A percentile compares a stretch with the other conserved stretches of the same genome.
phyloP scores from a whole-genome alignment of 1,139 yeast species.

The Lizanozyma gosingica region DNA sequence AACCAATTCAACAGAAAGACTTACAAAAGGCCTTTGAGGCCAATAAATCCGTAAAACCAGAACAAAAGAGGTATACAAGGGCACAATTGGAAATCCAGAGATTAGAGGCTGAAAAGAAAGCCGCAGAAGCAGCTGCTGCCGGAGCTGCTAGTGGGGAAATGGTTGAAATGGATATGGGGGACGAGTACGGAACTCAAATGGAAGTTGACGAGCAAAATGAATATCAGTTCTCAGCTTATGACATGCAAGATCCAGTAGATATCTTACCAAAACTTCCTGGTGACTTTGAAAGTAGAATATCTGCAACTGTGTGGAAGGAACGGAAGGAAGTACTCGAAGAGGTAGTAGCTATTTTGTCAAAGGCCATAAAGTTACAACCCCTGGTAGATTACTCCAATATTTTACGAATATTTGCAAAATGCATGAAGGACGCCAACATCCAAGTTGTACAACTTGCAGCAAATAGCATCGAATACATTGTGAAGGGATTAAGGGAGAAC shows the following conservation, averaged over 20 bases:
- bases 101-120: constrained; percentile 4
- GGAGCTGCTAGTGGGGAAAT: constrained; percentile 1
- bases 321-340: constrained; percentile 81
- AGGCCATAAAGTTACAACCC: constrained; percentile 32
- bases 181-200: not conserved
- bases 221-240: constrained; percentile 14
- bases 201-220: not conserved
- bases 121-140: constrained; percentile 5
- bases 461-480: constrained; percentile 52
- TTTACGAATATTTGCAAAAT: constrained; percentile 52
- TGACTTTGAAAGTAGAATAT: constrained; percentile 45
- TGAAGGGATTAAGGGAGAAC: constrained; percentile 52
- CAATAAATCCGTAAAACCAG: constrained; percentile 34
- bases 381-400: constrained; percentile 54
- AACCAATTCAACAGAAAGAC: constrained; percentile 90
- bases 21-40: constrained; percentile 59
- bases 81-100: constrained; percentile 23
- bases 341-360: constrained; percentile 42
- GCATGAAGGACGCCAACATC: constrained; percentile 83
- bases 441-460: constrained; percentile 83
- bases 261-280: constrained; percentile 59
- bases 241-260: constrained; percentile 39
- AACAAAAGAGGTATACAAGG: constrained; percentile 49
- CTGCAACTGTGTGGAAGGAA: constrained; percentile 81
- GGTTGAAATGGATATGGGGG: not conserved